Conservation (phyloP, 345 rosid genomes). For the Aegle marmelos region DNA sequence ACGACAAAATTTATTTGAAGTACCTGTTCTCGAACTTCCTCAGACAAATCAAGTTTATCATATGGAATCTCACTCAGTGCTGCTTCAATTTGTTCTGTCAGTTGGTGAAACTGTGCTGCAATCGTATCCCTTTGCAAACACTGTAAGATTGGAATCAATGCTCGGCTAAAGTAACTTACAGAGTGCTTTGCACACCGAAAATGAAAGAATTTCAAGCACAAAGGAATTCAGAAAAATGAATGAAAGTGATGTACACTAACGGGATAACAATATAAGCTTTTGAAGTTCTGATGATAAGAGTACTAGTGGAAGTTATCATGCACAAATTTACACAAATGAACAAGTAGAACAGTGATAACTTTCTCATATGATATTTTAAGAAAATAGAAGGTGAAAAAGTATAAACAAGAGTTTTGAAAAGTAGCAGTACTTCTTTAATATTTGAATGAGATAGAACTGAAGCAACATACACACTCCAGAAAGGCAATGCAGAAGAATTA, state of each 20-base stretch:
- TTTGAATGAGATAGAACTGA: not conserved
- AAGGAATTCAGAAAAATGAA: not conserved
- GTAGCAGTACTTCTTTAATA: not conserved
- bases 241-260: not conserved
- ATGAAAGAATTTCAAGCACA: not conserved
- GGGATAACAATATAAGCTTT: not conserved
- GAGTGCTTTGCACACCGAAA: not conserved
- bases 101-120: conserved; percentile 43
- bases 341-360: not conserved
- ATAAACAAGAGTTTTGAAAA: not conserved
- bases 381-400: not conserved
- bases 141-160: not conserved
- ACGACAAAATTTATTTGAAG: not conserved
- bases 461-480: not conserved
- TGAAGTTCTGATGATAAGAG: not conserved
- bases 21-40: conserved; percentile 95
- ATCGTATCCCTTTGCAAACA: conserved; percentile 35
- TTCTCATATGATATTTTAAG: not conserved
- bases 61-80: conserved; percentile 69
- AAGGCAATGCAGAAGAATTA: not conserved
- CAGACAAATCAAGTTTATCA: conserved; percentile 54
- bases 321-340: not conserved
- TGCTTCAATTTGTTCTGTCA: conserved; percentile 65
- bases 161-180: not conserved
- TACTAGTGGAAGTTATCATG: not conserved